These are phyloP conservation scores for Ambrosia hybrid DNA, from an alignment of 140 eudicot genomes.

Conservation along the genomic window DNA sequence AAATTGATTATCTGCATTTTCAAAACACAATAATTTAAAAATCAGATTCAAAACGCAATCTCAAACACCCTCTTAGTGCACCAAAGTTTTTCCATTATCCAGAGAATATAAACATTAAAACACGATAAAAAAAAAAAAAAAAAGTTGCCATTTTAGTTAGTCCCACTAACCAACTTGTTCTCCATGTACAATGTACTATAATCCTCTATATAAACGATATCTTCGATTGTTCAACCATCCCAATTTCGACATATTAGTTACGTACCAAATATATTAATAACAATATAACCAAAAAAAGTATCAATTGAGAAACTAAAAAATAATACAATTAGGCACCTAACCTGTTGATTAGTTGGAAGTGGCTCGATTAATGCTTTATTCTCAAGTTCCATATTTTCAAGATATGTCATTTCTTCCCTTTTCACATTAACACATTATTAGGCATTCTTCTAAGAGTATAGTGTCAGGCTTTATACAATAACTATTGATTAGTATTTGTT, in stretches of 20 bases:
- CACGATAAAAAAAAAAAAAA: neutral
- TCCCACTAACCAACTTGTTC: constrained; percentile 32
- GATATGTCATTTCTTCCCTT: constrained; percentile 36
- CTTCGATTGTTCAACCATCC: constrained; percentile 14
- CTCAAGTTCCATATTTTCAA: constrained; percentile 89
- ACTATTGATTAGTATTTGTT: neutral
- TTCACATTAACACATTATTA: constrained; percentile 11
- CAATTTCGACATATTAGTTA: constrained; percentile 9
- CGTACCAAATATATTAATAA: constrained; percentile 1
- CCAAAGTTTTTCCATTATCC: neutral
- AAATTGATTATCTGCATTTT: too few relatives aligned
- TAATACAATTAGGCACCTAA: constrained; percentile 18
- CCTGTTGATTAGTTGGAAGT: constrained; percentile 98
- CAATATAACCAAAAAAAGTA: neutral
- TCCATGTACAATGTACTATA: neutral
- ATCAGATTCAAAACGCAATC: too few relatives aligned
- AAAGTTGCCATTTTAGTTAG: constrained; percentile 3
- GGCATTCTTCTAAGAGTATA: neutral
- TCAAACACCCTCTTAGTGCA: neutral
- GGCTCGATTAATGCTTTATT: constrained; percentile 92
- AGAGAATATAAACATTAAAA: constrained; percentile 14
- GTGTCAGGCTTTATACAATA: neutral
- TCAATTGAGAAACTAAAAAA: neutral
- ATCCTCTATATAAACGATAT: constrained; percentile 20
- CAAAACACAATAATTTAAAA: too few relatives aligned